Evolutionary conservation across 768 basidiomycete genomes (phyloP).

Genomic region (Psilocybe cyanescens): DNA sequence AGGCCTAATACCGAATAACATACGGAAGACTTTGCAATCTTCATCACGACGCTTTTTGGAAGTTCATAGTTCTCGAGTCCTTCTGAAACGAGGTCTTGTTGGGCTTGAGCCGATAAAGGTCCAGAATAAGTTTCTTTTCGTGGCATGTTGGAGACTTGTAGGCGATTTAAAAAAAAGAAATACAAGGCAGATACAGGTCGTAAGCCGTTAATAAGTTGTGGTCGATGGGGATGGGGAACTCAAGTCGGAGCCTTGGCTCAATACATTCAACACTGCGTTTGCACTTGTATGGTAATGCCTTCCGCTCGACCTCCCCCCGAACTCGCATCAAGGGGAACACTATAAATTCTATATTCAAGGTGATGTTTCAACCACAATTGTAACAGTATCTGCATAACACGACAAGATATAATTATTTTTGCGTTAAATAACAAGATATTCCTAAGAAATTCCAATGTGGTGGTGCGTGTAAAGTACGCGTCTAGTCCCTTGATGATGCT

Average conservation of each 20-base stretch:
- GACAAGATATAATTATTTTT: no score
- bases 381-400: no score
- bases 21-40: conserved; percentile 85
- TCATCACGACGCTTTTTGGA: conserved; percentile 81
- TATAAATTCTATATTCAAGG: no score
- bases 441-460: background rate
- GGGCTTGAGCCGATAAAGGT: conserved; percentile 70
- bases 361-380: no score
- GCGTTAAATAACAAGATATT: no score
- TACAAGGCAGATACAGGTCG: background rate
- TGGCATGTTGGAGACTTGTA: conserved; percentile 50
- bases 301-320: background rate
- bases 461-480: background rate
- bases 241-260: background rate
- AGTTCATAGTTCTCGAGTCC: conserved; percentile 91
- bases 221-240: background rate
- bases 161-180: background rate
- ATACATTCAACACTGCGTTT: background rate
- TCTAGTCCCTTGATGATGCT: background rate
- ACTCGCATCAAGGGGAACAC: no score
- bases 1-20: conserved; percentile 26
- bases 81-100: conserved; percentile 80
- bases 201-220: background rate
- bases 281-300: background rate
- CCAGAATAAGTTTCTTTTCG: conserved; percentile 64